These are phyloP conservation scores for Umbellularia californica DNA, from an alignment of 164 flowering plant genomes.

Conservation along the genomic window DNA sequence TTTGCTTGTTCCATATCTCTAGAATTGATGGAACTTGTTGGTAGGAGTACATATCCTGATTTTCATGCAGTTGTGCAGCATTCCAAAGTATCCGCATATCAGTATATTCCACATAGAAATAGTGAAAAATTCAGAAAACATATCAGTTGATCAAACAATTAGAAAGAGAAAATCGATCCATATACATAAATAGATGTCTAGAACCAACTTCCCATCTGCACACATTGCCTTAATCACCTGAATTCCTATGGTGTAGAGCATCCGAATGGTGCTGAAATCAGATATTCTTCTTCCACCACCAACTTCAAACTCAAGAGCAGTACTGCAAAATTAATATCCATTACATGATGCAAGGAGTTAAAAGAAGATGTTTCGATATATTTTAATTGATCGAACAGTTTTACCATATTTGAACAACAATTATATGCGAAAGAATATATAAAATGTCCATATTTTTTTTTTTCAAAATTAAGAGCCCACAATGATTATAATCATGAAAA, in stretches of 20 bases:
- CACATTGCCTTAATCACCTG: slow-evolving; percentile 46
- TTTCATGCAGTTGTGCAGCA: background rate
- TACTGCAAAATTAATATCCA: slow-evolving; percentile 40
- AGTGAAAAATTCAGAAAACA: background rate
- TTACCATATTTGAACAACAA: slow-evolving; percentile 1
- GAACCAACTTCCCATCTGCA: background rate
- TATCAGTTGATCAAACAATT: background rate
- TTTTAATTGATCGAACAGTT: background rate
- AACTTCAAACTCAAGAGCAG: slow-evolving; percentile 80
- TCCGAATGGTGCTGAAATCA: slow-evolving; percentile 73
- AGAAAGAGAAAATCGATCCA: background rate
- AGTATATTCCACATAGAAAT: background rate
- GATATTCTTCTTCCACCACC: slow-evolving; percentile 97
- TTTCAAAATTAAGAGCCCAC: background rate
- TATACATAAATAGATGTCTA: background rate
- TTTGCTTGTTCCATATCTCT: background rate
- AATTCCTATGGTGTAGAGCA: slow-evolving; percentile 76
- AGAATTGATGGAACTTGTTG: background rate
- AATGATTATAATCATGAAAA: background rate
- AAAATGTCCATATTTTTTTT: background rate
- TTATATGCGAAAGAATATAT: background rate
- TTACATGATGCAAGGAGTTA: background rate
- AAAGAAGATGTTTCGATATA: background rate
- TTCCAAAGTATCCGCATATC: background rate
- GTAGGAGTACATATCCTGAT: background rate